A percentile compares a stretch with the other conserved stretches of the same genome.
Evolutionary conservation across 2,329 filamentous ascomycete genomes (phyloP).

Genomic region (Aspergillus fijiensis): DNA sequence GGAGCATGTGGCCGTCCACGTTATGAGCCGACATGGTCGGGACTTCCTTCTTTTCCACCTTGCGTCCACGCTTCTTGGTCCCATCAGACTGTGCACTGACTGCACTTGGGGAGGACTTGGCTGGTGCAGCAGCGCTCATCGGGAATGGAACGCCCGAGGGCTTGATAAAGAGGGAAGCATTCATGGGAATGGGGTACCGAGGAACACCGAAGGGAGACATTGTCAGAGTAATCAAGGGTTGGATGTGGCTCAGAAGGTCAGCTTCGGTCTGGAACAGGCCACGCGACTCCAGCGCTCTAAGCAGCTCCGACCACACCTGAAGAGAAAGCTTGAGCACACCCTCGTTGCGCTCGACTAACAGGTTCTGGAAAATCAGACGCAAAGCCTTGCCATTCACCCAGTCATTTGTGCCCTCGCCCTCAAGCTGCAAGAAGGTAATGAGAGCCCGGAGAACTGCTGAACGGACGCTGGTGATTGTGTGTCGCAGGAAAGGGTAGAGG

Average conservation of each 20-base stretch:
- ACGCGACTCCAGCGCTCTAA: constrained; percentile 63
- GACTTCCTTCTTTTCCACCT: constrained; percentile 79
- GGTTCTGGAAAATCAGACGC: constrained; percentile 88
- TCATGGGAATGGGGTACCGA: constrained; percentile 89
- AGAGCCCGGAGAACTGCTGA: constrained; percentile 90
- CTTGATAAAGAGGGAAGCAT: constrained; percentile 82
- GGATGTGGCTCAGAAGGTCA: constrained; percentile 73
- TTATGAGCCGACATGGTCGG: constrained; percentile 74
- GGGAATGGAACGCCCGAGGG: constrained; percentile 86
- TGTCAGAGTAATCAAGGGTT: constrained; percentile 78
- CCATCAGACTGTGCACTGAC: constrained; percentile 57
- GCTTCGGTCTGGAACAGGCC: constrained; percentile 64
- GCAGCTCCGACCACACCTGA: constrained; percentile 80
- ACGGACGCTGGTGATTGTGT: constrained; percentile 94
- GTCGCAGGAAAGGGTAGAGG: constrained; percentile 91
- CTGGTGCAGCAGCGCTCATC: constrained; percentile 39
- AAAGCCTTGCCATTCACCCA: constrained; percentile 92
- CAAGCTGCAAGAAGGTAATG: constrained; percentile 86
- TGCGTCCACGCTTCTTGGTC: constrained; percentile 73
- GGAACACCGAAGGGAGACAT: constrained; percentile 91
- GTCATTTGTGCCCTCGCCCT: constrained; percentile 73
- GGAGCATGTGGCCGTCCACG: constrained; percentile 96
- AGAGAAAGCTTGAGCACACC: constrained; percentile 78
- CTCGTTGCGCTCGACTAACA: constrained; percentile 87
- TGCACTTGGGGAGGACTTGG: constrained; percentile 45